A percentile compares a stretch with the other conserved stretches of the same genome.
These are phyloP conservation scores for Dunaliella sp. DNA, from an alignment of 139 green algal genomes.

Conservation along the genomic window DNA sequence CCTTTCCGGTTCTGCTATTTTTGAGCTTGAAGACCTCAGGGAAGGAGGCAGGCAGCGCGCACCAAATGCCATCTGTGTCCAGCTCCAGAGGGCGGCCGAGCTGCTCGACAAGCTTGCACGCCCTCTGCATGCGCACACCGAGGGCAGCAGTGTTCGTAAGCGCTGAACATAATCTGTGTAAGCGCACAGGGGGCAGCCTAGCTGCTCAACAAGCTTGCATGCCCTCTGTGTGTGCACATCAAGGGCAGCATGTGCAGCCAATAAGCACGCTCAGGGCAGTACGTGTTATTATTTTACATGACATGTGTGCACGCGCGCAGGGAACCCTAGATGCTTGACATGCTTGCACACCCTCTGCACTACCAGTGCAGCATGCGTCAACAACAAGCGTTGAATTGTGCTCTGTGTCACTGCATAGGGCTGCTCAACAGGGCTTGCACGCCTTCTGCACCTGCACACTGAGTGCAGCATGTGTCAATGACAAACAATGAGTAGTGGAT, in stretches of 20 bases:
- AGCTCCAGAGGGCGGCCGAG: conserved; percentile 81
- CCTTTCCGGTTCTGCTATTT: conserved; percentile 60
- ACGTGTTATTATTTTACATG: conserved; percentile 89
- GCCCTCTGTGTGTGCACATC: not conserved
- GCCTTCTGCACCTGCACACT: too few relatives aligned
- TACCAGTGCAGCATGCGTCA: not conserved
- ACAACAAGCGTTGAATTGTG: too few relatives aligned
- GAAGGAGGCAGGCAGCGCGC: conserved; percentile 86
- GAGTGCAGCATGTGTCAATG: too few relatives aligned
- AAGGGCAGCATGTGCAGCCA: not conserved
- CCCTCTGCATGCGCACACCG: not conserved
- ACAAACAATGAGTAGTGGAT: too few relatives aligned
- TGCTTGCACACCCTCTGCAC: conserved; percentile 19
- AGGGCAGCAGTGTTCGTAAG: not conserved
- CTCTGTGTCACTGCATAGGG: too few relatives aligned
- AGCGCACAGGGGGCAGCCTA: conserved; percentile 80
- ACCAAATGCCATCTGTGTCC: conserved; percentile 99
- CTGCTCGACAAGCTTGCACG: conserved; percentile 40
- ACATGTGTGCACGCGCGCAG: conserved; percentile 97
- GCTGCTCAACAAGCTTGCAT: conserved; percentile 37
- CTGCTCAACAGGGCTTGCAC: too few relatives aligned
- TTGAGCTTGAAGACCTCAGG: conserved; percentile 93
- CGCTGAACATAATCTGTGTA: conserved; percentile 99
- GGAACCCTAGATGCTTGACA: conserved; percentile 36
- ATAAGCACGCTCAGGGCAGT: not conserved